Evolutionary conservation across 2,329 filamentous ascomycete genomes (phyloP).

Genomic region (Alternaria metachromatica): DNA sequence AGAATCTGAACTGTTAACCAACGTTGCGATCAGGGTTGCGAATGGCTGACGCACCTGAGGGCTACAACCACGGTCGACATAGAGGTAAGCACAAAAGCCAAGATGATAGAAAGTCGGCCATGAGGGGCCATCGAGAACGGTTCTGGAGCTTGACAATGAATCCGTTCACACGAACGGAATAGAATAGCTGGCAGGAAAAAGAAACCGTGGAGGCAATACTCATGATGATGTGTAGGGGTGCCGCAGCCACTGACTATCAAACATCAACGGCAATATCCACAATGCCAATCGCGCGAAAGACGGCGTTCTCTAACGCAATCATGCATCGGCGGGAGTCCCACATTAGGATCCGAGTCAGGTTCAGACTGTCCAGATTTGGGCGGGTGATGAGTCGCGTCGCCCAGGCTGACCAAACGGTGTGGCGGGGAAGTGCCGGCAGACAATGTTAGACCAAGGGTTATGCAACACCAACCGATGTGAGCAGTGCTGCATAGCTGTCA

Average conservation of each 20-base stretch:
- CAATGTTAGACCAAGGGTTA: background rate
- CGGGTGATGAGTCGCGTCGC: constrained; percentile 5
- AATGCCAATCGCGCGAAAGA: constrained; percentile 6
- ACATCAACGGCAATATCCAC: constrained; percentile 6
- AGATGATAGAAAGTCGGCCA: constrained; percentile 27
- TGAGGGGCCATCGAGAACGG: constrained; percentile 26
- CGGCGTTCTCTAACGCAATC: constrained; percentile 11
- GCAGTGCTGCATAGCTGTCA: background rate
- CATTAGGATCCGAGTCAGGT: constrained; percentile 27
- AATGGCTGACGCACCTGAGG: constrained; percentile 27
- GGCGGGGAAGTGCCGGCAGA: background rate
- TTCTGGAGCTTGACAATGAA: background rate
- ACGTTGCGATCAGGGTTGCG: background rate
- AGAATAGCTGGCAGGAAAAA: background rate
- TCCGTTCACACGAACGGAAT: background rate
- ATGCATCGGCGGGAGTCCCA: constrained; percentile 12
- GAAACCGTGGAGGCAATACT: background rate
- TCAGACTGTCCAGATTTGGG: constrained; percentile 8
- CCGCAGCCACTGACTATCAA: constrained; percentile 7
- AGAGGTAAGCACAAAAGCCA: constrained; percentile 36
- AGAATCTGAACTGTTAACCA: constrained; percentile 28
- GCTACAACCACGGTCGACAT: constrained; percentile 39
- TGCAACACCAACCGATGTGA: constrained; percentile 8
- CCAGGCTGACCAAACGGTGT: background rate
- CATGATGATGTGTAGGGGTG: constrained; percentile 1